These are phyloP conservation scores for Aphanomyces invadans DNA, from an alignment of 352 stramenopile genomes.

Conservation along the genomic window DNA sequence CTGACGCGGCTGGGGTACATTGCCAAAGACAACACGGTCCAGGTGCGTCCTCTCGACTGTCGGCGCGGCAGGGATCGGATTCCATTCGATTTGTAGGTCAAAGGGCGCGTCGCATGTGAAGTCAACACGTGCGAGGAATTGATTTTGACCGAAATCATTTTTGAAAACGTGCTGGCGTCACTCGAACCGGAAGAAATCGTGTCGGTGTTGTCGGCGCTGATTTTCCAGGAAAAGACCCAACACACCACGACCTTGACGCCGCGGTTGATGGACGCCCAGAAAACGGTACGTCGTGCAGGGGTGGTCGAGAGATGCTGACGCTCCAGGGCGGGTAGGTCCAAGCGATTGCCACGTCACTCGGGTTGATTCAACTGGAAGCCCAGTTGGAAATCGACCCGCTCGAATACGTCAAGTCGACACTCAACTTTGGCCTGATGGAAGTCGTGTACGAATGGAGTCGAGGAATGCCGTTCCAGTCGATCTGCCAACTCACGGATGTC, in stretches of 20 bases:
- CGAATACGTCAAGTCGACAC: slow-evolving; percentile 83
- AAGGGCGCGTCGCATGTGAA: slow-evolving; percentile 96
- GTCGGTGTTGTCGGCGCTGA: slow-evolving; percentile 91
- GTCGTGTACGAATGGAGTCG: slow-evolving; percentile 97
- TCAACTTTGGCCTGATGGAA: slow-evolving; percentile 95
- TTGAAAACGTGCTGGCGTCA: slow-evolving; percentile 95
- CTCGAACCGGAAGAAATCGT: slow-evolving; percentile 96
- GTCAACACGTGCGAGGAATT: slow-evolving; percentile 98
- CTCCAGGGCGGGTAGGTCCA: no score
- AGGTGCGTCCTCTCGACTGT: slow-evolving; percentile 6
- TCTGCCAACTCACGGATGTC: slow-evolving; percentile 93
- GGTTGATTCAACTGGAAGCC: slow-evolving; percentile 74
- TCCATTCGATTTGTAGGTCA: slow-evolving; percentile 93
- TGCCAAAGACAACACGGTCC: slow-evolving; percentile 52
- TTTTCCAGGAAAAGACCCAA: slow-evolving; percentile 94
- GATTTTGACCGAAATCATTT: slow-evolving; percentile 98
- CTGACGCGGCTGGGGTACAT: slow-evolving; percentile 94
- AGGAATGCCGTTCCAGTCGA: slow-evolving; percentile 94
- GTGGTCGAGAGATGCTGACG: no score
- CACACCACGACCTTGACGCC: slow-evolving; percentile 66
- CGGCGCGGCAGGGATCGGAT: no score
- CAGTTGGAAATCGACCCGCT: slow-evolving; percentile 84
- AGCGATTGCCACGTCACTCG: slow-evolving; percentile 61
- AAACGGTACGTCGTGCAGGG: slow-evolving; percentile 82
- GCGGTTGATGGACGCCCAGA: slow-evolving; percentile 59